Evolutionary conservation across 1,139 yeast genomes (phyloP).

Genomic region (Diutina catenulata): DNA sequence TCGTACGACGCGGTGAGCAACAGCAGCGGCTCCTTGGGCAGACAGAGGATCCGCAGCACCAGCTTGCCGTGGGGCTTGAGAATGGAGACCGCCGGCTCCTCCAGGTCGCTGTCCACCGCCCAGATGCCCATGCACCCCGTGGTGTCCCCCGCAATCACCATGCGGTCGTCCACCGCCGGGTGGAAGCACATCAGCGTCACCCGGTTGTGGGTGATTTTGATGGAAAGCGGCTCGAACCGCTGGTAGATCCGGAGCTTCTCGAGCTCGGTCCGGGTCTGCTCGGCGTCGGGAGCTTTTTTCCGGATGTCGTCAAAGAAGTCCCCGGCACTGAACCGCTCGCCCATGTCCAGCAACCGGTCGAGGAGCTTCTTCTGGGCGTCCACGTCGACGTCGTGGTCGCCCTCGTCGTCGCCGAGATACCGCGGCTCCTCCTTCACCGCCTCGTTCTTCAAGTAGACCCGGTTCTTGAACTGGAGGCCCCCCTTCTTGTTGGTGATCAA

Average conservation of each 20-base stretch:
- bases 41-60: slow-evolving; percentile 51
- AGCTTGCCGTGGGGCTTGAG: slow-evolving; percentile 70
- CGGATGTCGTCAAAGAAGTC: slow-evolving; percentile 48
- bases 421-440: slow-evolving; percentile 6
- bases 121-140: slow-evolving; percentile 80
- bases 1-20: slow-evolving; percentile 73
- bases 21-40: slow-evolving; percentile 36
- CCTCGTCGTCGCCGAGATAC: slow-evolving; percentile 13
- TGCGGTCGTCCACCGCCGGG: slow-evolving; percentile 35
- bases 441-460: slow-evolving; percentile 12
- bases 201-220: slow-evolving; percentile 62
- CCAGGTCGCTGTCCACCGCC: slow-evolving; percentile 17
- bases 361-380: slow-evolving; percentile 15
- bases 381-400: slow-evolving; percentile 19
- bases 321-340: slow-evolving; percentile 29
- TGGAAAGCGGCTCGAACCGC: slow-evolving; percentile 53
- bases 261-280: slow-evolving; percentile 34
- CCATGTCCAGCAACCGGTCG: slow-evolving; percentile 29
- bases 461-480: slow-evolving; percentile 24
- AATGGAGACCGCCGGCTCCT: slow-evolving; percentile 30
- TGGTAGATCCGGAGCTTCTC: slow-evolving; percentile 28
- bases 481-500: slow-evolving; percentile 32
- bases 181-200: slow-evolving; percentile 68
- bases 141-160: slow-evolving; percentile 81
- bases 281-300: slow-evolving; percentile 11